Evolutionary conservation across 2,329 filamentous ascomycete genomes (phyloP).

Genomic region (Trichoderma gracile): DNA sequence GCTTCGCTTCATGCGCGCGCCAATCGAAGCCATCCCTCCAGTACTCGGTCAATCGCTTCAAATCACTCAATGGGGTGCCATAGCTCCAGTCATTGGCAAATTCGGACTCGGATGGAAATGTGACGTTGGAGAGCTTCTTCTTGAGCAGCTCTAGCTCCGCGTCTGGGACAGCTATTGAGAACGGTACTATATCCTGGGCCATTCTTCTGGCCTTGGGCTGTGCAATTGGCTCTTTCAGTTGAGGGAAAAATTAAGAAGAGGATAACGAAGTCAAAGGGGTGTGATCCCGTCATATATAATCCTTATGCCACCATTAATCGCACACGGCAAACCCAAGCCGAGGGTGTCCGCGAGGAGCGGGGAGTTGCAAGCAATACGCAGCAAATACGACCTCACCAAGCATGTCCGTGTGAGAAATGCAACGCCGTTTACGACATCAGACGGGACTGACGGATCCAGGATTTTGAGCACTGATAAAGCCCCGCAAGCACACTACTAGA

Average conservation of each 20-base stretch:
- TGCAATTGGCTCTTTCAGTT: not conserved
- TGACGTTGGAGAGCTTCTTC: slow-evolving; percentile 37
- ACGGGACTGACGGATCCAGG: too few relatives aligned
- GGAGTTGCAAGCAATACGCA: too few relatives aligned
- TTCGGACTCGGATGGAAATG: slow-evolving; percentile 36
- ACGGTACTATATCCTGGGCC: slow-evolving; percentile 35
- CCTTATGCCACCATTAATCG: too few relatives aligned
- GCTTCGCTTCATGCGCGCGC: slow-evolving; percentile 56
- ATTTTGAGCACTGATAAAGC: too few relatives aligned
- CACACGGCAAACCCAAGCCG: too few relatives aligned
- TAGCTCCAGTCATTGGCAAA: slow-evolving; percentile 40
- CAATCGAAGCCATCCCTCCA: slow-evolving; percentile 59
- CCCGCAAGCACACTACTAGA: too few relatives aligned
- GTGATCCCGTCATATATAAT: too few relatives aligned
- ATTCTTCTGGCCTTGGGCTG: not conserved
- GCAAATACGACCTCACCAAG: too few relatives aligned
- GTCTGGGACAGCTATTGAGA: slow-evolving; percentile 40
- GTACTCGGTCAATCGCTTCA: slow-evolving; percentile 40
- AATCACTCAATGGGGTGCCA: slow-evolving; percentile 37
- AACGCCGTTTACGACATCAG: too few relatives aligned
- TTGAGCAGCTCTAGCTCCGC: slow-evolving; percentile 35
- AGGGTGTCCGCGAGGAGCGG: too few relatives aligned
- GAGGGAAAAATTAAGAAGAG: too few relatives aligned
- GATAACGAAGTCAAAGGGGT: not conserved
- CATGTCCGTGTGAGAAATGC: too few relatives aligned